Conservation (phyloP, 148 eudicot species). For the Nyssa sinensis region DNA sequence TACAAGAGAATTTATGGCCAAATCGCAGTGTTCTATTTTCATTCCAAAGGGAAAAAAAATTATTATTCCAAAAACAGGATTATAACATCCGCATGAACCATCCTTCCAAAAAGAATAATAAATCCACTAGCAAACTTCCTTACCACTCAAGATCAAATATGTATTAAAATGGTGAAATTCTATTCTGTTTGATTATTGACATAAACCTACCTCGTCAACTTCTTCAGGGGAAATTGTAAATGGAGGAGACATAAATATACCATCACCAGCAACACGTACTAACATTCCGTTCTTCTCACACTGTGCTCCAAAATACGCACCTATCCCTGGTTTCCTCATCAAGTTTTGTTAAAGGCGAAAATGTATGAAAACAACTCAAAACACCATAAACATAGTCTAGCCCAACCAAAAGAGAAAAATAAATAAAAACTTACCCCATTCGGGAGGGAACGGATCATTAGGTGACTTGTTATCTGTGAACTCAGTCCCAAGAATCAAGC, state of each 20-base stretch:
- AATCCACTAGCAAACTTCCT: background rate
- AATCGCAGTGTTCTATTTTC: background rate
- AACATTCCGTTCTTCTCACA: constrained; percentile 91
- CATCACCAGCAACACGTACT: constrained; percentile 90
- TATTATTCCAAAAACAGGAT: background rate
- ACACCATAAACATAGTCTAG: background rate
- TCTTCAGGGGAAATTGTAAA: constrained; percentile 62
- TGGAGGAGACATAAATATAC: constrained; percentile 89
- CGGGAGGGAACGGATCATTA: constrained; percentile 73
- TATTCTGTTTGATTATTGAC: background rate
- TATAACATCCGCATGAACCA: background rate
- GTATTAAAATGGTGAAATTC: background rate
- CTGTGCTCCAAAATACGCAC: constrained; percentile 81
- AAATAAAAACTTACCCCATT: constrained; percentile 67
- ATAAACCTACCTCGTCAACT: constrained; percentile 61
- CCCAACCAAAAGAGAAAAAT: background rate
- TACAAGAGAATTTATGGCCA: background rate
- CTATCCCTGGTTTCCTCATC: constrained; percentile 49
- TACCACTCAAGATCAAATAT: background rate
- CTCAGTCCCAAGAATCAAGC: constrained; percentile 84
- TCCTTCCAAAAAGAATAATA: background rate
- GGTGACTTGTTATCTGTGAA: constrained; percentile 91
- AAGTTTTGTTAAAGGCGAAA: background rate
- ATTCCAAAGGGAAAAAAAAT: background rate
- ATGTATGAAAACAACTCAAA: background rate